Evolutionary conservation across 1,284 basidiomycete genomes (phyloP), one percentile per base, ranked within the genome.

Genomic region (Gymnopus androsaceus): DNA sequence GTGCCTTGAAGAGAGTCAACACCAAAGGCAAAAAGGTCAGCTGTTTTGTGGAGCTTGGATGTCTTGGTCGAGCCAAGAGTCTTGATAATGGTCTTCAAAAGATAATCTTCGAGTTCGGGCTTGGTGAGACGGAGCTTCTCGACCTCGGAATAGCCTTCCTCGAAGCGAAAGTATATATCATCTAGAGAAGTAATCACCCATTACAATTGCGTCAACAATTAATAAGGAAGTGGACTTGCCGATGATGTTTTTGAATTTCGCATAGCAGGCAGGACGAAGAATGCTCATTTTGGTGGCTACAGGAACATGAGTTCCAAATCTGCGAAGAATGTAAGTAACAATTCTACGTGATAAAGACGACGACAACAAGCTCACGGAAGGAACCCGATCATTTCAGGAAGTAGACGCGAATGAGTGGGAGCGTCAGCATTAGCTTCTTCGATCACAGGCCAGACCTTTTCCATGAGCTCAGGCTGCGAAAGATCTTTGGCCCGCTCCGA

Each of bases 1-100:
- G 78, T 78, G 14, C 80, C 81, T 60, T 82, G 78, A 9, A 87
- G 66, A 8, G 82, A 85, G 64, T 84, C 81, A 36, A 87, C 73
- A 23, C 83, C 84, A 28, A 75, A 73, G 7, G 69, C 59, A 55
- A 79, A 77, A 17, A 76, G 51, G 54, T 77, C 73, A 21, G 69
- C 64, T 11, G 68, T 65, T 49, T 72, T 69, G 33, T 68, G 62
- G 27, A 75, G 64, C 12, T 62, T 58, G 17, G 61, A 54, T 4
- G 68, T 59, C 27, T 68, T 67, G 40, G 63, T 66, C 12, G 69
- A 64, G 14, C 74, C 73, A 1, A 77, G 61, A 2, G 71, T 69
- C 5, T 64, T 67, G 5, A 60, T 56, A 52, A 78, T 73, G 1
- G 70, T 69, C 6, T 72, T 61, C 23, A 64, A 56, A 28, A 79